A percentile compares a stretch with the other conserved stretches of the same genome.
phyloP scores from a whole-genome alignment of 1,284 basidiomycete genomes.

The Thecaphora thlaspeos region DNA sequence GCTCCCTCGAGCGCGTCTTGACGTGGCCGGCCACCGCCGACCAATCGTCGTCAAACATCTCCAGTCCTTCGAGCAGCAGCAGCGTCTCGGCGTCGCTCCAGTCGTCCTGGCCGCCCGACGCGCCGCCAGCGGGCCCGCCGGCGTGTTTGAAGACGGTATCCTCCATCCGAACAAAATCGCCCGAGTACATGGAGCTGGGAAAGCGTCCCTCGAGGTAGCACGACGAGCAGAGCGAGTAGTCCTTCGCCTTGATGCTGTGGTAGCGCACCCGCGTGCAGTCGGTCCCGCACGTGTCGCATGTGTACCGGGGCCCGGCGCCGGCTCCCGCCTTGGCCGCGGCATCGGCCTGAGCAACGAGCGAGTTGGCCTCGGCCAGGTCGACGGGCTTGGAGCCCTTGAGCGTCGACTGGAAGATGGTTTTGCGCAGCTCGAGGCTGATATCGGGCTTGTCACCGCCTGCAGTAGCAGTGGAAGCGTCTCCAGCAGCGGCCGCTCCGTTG shows the following conservation, averaged over 20 bases:
- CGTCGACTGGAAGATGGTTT: constrained; percentile 54
- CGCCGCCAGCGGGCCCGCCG: constrained; percentile 60
- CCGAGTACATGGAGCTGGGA: constrained; percentile 91
- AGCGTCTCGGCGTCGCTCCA: constrained; percentile 93
- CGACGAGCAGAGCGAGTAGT: constrained; percentile 67
- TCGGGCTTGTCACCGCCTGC: constrained; percentile 56
- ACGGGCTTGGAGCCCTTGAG: constrained; percentile 49
- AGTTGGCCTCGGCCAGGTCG: constrained; percentile 47
- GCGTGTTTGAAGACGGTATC: constrained; percentile 61
- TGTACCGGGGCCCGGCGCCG: constrained; percentile 63
- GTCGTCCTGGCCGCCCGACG: constrained; percentile 65
- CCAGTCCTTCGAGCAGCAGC: constrained; percentile 85
- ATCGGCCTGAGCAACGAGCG: constrained; percentile 60
- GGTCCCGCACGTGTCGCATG: constrained; percentile 90
- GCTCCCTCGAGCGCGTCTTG: constrained; percentile 82
- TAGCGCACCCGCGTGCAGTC: constrained; percentile 88
- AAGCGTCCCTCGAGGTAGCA: constrained; percentile 97
- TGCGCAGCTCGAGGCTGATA: constrained; percentile 60
- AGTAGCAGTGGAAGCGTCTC: constrained; percentile 67
- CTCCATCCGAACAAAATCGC: constrained; percentile 89
- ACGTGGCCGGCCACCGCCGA: constrained; percentile 86
- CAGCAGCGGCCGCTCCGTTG: constrained; percentile 1
- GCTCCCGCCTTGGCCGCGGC: constrained; percentile 62
- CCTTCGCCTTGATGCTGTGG: constrained; percentile 82
- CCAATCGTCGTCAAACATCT: constrained; percentile 99